These are phyloP conservation scores for Calonectria leucothoes DNA, from an alignment of 2,329 filamentous ascomycete species.

Conservation along the genomic window DNA sequence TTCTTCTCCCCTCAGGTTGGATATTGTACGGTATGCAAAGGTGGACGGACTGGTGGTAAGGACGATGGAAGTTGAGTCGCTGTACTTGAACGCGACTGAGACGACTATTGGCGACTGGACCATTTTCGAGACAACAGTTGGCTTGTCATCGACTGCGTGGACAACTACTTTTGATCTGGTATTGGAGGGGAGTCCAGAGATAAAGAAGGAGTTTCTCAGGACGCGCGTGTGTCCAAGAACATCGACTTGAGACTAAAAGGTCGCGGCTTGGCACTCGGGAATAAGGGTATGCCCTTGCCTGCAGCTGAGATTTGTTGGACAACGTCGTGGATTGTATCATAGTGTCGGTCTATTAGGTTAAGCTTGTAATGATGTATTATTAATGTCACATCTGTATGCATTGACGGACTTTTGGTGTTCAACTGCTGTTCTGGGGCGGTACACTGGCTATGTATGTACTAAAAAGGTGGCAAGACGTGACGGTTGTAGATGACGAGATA, in stretches of 20 bases:
- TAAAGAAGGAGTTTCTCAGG: slow-evolving; percentile 25
- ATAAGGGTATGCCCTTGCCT: not conserved
- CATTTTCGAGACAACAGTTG: slow-evolving; percentile 14
- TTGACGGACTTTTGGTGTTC: not conserved
- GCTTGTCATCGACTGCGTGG: slow-evolving; percentile 18
- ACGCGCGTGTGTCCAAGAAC: slow-evolving; percentile 20
- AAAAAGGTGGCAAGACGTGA: too few relatives aligned
- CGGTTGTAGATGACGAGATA: too few relatives aligned
- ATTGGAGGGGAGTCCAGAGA: slow-evolving; percentile 1
- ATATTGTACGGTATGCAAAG: slow-evolving; percentile 19
- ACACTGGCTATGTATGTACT: too few relatives aligned
- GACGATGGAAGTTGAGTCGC: not conserved
- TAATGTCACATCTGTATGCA: not conserved
- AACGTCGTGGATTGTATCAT: not conserved
- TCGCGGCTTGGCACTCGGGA: not conserved
- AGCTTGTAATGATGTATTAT: not conserved
- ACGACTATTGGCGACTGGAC: slow-evolving; percentile 10
- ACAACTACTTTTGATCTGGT: slow-evolving; percentile 28
- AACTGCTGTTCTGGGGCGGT: not conserved
- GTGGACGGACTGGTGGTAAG: slow-evolving; percentile 8
- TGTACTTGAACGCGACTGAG: slow-evolving; percentile 8
- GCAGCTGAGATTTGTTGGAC: not conserved
- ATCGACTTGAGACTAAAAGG: not conserved
- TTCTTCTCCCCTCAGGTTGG: slow-evolving; percentile 9
- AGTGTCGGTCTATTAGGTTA: not conserved